Conservation (phyloP, 2,329 filamentous ascomycete species). For the Ceratocystis diversiconidia region DNA sequence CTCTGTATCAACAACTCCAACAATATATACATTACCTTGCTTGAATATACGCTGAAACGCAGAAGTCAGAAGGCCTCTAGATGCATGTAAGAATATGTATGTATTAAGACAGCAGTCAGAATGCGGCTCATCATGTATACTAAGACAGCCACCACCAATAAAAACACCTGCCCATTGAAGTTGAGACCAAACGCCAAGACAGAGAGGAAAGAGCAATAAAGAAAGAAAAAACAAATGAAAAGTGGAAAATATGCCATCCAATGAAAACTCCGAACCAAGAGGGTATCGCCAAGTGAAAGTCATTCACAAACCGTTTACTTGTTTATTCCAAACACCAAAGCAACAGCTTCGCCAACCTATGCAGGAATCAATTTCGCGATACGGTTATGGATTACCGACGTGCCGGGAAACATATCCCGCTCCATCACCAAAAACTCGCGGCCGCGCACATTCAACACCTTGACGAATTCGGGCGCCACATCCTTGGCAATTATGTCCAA, state of each 20-base stretch:
- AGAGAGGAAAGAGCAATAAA: not conserved
- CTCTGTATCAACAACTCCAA: not conserved
- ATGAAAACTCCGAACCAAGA: conserved; percentile 1
- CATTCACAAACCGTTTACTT: conserved; percentile 6
- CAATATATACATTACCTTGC: not conserved
- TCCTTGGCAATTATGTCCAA: conserved; percentile 39
- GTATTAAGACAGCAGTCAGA: not conserved
- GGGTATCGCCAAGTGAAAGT: conserved; percentile 14
- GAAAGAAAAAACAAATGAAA: not conserved
- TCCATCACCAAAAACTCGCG: conserved; percentile 45
- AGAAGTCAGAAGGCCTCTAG: not conserved
- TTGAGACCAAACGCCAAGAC: not conserved
- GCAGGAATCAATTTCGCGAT: conserved; percentile 18
- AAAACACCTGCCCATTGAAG: not conserved
- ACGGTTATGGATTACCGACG: conserved; percentile 27
- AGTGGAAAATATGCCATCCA: not conserved
- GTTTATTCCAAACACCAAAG: not conserved
- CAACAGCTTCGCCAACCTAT: not conserved
- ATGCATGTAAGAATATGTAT: not conserved
- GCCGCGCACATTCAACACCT: conserved; percentile 36
- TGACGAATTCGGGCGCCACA: conserved; percentile 43
- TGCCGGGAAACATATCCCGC: conserved; percentile 29
- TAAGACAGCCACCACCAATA: not conserved
- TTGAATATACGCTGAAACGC: not conserved
- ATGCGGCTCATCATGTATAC: not conserved